Evolutionary conservation across 805 yeast genomes (phyloP).

Genomic region (Hanseniaspora occidentalis): DNA sequence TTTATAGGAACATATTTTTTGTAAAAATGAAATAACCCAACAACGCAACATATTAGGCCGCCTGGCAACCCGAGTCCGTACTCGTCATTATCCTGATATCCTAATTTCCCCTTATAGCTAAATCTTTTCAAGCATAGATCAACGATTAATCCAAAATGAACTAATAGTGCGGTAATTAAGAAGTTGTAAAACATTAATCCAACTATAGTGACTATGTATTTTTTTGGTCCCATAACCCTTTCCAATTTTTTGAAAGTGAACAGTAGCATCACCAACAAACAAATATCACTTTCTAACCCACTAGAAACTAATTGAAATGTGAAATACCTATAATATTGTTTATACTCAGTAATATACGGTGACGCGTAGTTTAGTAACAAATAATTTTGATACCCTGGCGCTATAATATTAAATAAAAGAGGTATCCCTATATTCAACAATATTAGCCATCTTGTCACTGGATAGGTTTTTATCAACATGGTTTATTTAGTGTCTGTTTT

Average conservation of each 20-base stretch:
- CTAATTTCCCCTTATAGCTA: neutral
- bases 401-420: neutral
- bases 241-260: conserved; percentile 44
- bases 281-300: conserved; percentile 46
- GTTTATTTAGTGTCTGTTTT: too few relatives aligned
- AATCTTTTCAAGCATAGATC: neutral
- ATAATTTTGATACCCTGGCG: neutral
- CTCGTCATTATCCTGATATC: neutral
- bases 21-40: conserved; percentile 29
- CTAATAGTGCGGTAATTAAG: conserved; percentile 26
- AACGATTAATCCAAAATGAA: conserved; percentile 6
- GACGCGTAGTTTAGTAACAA: neutral
- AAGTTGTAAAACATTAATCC: conserved; percentile 38
- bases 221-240: conserved; percentile 43
- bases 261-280: conserved; percentile 33
- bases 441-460: neutral
- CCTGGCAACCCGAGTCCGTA: conserved; percentile 19
- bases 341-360: conserved; percentile 43
- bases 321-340: conserved; percentile 44
- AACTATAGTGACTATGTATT: conserved; percentile 35
- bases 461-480: neutral
- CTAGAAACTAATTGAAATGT: conserved; percentile 38
- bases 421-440: neutral
- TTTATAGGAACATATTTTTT: conserved; percentile 29
- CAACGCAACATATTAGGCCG: conserved; percentile 31